Evolutionary conservation across 768 basidiomycete species (phyloP).

Genomic region (Postia placenta): DNA sequence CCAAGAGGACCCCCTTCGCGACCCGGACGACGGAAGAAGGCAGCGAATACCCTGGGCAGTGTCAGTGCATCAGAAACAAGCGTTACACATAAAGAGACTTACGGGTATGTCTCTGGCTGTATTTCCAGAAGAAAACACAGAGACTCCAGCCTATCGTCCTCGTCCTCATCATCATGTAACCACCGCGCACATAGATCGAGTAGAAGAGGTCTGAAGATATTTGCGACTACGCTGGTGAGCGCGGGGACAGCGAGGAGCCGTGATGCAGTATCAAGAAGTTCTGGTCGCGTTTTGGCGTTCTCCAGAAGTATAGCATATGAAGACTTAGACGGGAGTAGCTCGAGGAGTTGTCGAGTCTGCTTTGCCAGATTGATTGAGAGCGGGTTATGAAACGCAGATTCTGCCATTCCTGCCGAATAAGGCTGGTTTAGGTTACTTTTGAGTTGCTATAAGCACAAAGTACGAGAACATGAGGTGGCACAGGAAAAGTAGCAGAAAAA

Average conservation of each 20-base stretch:
- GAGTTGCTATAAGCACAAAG: too few species aligned
- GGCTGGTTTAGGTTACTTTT: too few species aligned
- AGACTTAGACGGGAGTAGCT: conserved; percentile 37
- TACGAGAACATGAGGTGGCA: too few species aligned
- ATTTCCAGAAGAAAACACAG: conserved; percentile 60
- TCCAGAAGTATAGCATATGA: conserved; percentile 32
- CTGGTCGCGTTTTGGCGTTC: conserved; percentile 31
- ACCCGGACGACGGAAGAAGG: conserved; percentile 37
- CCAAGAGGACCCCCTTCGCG: conserved; percentile 51
- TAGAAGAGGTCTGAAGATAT: conserved; percentile 68
- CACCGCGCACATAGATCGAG: conserved; percentile 79
- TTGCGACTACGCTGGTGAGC: conserved; percentile 57
- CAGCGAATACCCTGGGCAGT: conserved; percentile 47
- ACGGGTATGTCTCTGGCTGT: conserved; percentile 72
- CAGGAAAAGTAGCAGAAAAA: too few species aligned
- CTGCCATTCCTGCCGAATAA: too few species aligned
- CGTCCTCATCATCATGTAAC: conserved; percentile 49
- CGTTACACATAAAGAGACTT: conserved; percentile 24
- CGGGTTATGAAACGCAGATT: conserved; percentile 37
- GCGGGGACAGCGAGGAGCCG: conserved; percentile 52
- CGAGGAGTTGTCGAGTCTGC: conserved; percentile 45
- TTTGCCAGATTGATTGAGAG: conserved; percentile 50
- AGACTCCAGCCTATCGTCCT: conserved; percentile 49
- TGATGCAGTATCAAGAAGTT: conserved; percentile 52
- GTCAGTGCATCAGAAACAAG: conserved; percentile 8